A percentile compares a stretch with the other conserved stretches of the same genome.
Evolutionary conservation across 78 protist species (phyloP).

Genomic region (Dictyostelium brefeldianum): DNA sequence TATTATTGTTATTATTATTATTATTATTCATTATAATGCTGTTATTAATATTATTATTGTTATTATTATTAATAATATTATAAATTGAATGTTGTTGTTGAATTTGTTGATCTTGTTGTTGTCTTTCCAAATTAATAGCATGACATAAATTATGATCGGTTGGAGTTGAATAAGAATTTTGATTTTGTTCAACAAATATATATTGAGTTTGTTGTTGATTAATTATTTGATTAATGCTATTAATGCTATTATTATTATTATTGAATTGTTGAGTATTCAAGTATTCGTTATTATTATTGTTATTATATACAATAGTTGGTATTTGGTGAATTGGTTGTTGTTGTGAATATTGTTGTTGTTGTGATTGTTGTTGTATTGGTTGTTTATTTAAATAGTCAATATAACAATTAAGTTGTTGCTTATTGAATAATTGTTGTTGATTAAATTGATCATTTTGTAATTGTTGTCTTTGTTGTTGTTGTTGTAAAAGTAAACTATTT

Average conservation of each 20-base stretch:
- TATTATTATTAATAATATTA: neutral
- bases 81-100: neutral
- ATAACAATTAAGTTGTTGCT: neutral
- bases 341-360: neutral
- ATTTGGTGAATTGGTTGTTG: neutral
- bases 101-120: neutral
- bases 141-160: slow-evolving; percentile 6
- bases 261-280: neutral
- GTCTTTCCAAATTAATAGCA: neutral
- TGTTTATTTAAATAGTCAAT: neutral
- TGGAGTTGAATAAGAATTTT: neutral
- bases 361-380: neutral
- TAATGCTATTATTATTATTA: neutral
- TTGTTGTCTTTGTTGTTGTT: too few species aligned
- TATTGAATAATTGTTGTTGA: too few species aligned
- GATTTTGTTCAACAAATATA: neutral
- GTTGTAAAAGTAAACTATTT: too few species aligned
- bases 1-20: neutral
- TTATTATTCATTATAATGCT: neutral
- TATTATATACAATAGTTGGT: too few species aligned
- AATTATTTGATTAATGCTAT: neutral
- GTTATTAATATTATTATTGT: neutral
- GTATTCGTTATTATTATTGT: neutral
- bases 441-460: too few species aligned
- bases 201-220: neutral